Conservation (phyloP, 805 yeast genomes). For the Saturnispora halmiae region DNA sequence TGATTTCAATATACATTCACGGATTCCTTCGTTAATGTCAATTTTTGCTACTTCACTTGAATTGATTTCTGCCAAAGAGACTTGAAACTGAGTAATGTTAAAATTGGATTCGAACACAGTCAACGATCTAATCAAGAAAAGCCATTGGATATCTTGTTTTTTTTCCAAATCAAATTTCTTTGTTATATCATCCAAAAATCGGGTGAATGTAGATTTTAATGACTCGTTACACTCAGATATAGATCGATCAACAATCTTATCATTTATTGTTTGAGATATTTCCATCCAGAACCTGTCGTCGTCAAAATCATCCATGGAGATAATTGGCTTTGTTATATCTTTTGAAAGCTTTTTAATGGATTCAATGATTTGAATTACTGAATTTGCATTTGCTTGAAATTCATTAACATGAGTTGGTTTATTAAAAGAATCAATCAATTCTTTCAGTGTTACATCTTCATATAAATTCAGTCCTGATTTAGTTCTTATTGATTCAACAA, state of each 20-base stretch:
- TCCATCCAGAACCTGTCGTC: conserved; percentile 26
- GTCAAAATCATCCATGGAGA: conserved; percentile 31
- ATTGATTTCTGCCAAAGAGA: conserved; percentile 5
- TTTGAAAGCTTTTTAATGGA: conserved; percentile 17
- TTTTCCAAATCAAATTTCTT: not conserved
- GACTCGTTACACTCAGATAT: conserved; percentile 11
- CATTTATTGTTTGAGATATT: conserved; percentile 11
- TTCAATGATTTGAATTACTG: conserved; percentile 16
- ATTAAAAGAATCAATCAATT: conserved; percentile 13
- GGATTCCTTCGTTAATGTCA: conserved; percentile 7
- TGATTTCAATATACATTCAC: conserved; percentile 11
- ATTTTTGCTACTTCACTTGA: not conserved
- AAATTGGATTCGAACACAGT: conserved; percentile 20
- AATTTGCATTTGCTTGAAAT: conserved; percentile 13
- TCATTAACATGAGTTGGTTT: not conserved
- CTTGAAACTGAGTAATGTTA: conserved; percentile 14
- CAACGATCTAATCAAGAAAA: conserved; percentile 23
- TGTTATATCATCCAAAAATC: conserved; percentile 15
- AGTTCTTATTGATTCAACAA: conserved; percentile 12
- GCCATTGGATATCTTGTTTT: conserved; percentile 15
- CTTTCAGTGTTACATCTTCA: conserved; percentile 7
- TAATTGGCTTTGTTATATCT: conserved; percentile 22
- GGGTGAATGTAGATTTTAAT: conserved; percentile 15
- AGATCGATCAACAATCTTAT: conserved; percentile 14
- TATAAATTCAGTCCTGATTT: conserved; percentile 21